A percentile compares a stretch with the other conserved stretches of the same genome.
Evolutionary conservation across 495 filamentous ascomycete species (phyloP).

Genomic region (Penicillium dipodomyicola): DNA sequence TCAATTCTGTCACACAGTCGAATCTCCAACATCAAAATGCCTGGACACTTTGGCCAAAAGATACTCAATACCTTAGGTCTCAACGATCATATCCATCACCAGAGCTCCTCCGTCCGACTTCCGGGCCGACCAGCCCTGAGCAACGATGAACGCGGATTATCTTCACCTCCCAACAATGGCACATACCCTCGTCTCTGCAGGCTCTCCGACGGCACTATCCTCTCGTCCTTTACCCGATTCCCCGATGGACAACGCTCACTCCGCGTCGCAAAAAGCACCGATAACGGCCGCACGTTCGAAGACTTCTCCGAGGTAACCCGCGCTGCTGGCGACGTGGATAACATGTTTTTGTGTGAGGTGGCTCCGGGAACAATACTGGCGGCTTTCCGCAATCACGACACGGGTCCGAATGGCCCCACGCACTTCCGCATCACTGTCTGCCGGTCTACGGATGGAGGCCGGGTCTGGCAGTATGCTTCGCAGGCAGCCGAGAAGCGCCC

Average conservation of each 20-base stretch:
- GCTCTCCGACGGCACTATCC: conserved; percentile 39
- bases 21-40: conserved; percentile 20
- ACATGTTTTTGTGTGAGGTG: conserved; percentile 55
- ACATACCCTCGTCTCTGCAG: conserved; percentile 42
- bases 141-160: conserved; percentile 40
- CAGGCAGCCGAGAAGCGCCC: conserved; percentile 46
- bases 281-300: conserved; percentile 36
- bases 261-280: conserved; percentile 36
- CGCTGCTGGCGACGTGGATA: conserved; percentile 53
- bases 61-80: conserved; percentile 35
- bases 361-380: conserved; percentile 49
- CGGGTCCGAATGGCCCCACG: conserved; percentile 34
- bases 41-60: conserved; percentile 38
- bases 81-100: neutral
- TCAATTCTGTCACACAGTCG: neutral
- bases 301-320: conserved; percentile 40
- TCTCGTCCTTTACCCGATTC: conserved; percentile 42
- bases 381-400: conserved; percentile 61
- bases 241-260: conserved; percentile 32
- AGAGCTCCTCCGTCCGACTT: conserved; percentile 5
- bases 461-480: conserved; percentile 53
- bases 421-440: conserved; percentile 63
- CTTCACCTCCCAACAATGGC: conserved; percentile 41
- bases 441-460: conserved; percentile 52
- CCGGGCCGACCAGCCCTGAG: conserved; percentile 30